Conservation (phyloP, 192 early-diverging fungal genomes). For the Chytriomyces sp. region DNA sequence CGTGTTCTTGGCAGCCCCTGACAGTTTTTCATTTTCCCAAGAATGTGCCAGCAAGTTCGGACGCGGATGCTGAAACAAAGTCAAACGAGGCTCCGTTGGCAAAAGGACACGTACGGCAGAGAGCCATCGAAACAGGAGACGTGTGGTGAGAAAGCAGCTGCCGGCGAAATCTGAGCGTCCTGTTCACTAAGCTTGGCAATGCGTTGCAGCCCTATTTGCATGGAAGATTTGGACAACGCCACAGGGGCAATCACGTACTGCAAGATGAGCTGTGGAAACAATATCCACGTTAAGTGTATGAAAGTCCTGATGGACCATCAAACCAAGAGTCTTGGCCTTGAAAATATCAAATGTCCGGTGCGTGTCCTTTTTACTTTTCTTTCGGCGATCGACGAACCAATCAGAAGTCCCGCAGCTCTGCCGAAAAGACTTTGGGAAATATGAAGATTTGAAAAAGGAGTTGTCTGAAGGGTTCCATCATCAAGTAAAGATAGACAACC, state of each 20-base stretch:
- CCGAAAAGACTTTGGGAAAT: slow-evolving; percentile 47
- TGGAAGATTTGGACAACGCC: slow-evolving; percentile 41
- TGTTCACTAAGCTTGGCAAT: neutral
- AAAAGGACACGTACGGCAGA: slow-evolving; percentile 27
- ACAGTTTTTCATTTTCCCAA: neutral
- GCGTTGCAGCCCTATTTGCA: slow-evolving; percentile 52
- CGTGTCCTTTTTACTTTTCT: neutral
- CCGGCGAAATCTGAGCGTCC: neutral
- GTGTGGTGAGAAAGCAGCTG: slow-evolving; percentile 39
- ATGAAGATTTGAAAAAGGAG: slow-evolving; percentile 44
- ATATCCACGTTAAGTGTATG: slow-evolving; percentile 57
- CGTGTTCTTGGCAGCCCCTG: neutral
- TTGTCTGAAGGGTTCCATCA: slow-evolving; percentile 22
- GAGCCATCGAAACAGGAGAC: slow-evolving; percentile 49
- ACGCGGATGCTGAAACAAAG: neutral
- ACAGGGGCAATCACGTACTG: slow-evolving; percentile 45
- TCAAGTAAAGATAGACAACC: slow-evolving; percentile 25
- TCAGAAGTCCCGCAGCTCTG: slow-evolving; percentile 40
- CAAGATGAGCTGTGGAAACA: slow-evolving; percentile 55
- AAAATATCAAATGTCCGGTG: slow-evolving; percentile 55
- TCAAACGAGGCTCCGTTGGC: neutral
- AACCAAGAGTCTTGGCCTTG: slow-evolving; percentile 43
- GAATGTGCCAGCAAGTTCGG: neutral
- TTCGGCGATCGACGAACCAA: neutral
- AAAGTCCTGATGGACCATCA: slow-evolving; percentile 56